Conservation (phyloP, 164 flowering plant genomes). For the Annona cherimola region DNA sequence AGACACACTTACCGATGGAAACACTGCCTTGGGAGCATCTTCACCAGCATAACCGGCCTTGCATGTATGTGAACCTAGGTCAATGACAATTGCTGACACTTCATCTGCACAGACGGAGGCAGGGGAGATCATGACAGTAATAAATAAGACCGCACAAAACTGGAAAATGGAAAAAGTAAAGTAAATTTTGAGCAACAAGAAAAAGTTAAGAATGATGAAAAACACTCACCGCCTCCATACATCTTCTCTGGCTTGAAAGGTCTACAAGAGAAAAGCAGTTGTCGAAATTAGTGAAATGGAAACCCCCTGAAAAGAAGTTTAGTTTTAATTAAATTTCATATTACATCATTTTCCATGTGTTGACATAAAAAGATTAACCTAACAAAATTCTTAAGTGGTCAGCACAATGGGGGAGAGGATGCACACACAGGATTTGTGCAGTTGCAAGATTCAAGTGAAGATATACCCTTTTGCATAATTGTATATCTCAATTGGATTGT, state of each 20-base stretch:
- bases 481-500: too few species aligned
- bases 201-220: not conserved
- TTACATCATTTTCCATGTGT: too few species aligned
- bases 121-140: not conserved
- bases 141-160: not conserved
- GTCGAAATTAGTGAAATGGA: not conserved
- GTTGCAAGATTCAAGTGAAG: too few species aligned
- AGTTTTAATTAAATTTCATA: not conserved
- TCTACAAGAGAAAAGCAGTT: not conserved
- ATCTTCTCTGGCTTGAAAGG: slow-evolving; percentile 10
- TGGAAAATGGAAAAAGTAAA: not conserved
- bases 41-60: slow-evolving; percentile 99
- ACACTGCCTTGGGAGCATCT: slow-evolving; percentile 99
- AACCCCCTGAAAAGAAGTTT: not conserved
- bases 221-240: slow-evolving; percentile 29
- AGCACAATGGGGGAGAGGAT: too few species aligned
- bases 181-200: not conserved
- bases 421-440: too few species aligned
- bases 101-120: slow-evolving; percentile 49
- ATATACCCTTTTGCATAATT: too few species aligned
- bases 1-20: slow-evolving; percentile 68
- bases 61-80: slow-evolving; percentile 94
- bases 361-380: too few species aligned
- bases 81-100: slow-evolving; percentile 92
- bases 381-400: too few species aligned